Base-by-base conservation (phyloP, 2,329 filamentous ascomycete species). In the Nigrospora oryzae region DNA sequence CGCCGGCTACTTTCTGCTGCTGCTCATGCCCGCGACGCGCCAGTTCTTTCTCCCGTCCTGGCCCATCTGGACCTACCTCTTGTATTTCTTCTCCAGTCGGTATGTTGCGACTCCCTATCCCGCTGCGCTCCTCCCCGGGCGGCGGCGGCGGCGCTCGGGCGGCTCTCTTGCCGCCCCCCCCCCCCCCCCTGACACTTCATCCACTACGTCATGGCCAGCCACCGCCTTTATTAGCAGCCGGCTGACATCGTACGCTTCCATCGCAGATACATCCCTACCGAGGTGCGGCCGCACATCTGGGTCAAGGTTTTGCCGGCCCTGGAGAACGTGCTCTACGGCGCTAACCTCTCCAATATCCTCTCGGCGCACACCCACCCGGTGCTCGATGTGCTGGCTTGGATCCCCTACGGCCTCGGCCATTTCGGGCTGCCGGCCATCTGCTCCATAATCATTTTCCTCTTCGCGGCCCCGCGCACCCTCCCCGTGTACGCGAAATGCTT, bases 301-400 rank as follows among this genome's bases (percentile, higher is more conserved):
- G 91, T 96, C 53, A 89, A 90, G 58, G 89, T 97, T 28, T 77
- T 97, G 33, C 91, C 91, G 5, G 89, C 91, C 15, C 79, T 97
- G 51, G 91, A 97, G 68, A 96, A 97, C 65, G 93, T 97, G 50
- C 76, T 97, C 32, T 97, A 96, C 62, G 91, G 91, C 55, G 89
- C 90, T 51, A 96, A 96, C 67, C 75, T 96, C 46, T 95, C 89
- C 69, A 96, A 95, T 65, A 94, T 96, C 58, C 79, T 97, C 44
- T 95, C 90, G 13, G 88, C 88, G 38, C 88, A 95, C 68, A 87
- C 91, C 57, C 83, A 86, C 64, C 79, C 85, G 7, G 73, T 88
- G 40, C 79, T 96, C 46, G 90, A 96, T 60, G 73, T 97, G 45
- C 70, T 96, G 45, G 91, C 91, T 14, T 96, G 90, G 90, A 68